phyloP scores from a whole-genome alignment of 441 rosid genomes.

The Mallotus repandus region DNA sequence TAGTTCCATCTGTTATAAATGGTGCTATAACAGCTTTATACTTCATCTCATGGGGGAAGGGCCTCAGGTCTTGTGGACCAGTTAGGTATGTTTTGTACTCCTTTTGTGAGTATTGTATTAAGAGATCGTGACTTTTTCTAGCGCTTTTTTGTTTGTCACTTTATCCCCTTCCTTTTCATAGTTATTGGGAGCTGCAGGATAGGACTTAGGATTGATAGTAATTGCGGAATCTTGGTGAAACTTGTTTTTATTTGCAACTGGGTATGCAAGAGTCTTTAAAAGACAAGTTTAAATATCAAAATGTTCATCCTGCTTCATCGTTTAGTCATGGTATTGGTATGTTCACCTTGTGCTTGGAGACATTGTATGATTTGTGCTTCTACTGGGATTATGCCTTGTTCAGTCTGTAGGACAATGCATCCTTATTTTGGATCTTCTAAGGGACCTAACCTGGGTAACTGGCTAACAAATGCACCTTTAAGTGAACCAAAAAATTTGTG shows the following conservation, averaged over 20 bases:
- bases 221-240: neutral
- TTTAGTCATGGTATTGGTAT: neutral
- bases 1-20: constrained; percentile 85
- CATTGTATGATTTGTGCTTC: neutral
- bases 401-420: neutral
- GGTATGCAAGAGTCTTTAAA: neutral
- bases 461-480: too few relatives aligned
- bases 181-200: neutral
- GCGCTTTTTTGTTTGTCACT: neutral
- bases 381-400: neutral
- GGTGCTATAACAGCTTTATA: constrained; percentile 89
- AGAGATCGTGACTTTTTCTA: neutral
- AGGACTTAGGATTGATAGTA: too few relatives aligned
- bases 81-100: constrained; percentile 53
- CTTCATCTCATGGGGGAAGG: constrained; percentile 94
- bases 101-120: constrained; percentile 15
- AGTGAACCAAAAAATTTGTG: neutral
- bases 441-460: neutral
- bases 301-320: neutral
- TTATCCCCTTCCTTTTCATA: neutral
- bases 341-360: neutral
- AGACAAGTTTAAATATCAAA: neutral
- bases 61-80: constrained; percentile 90
- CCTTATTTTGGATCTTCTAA: neutral
- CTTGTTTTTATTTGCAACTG: neutral